Evolutionary conservation across 495 filamentous ascomycete species (phyloP).

Genomic region (Immersiella caudata): DNA sequence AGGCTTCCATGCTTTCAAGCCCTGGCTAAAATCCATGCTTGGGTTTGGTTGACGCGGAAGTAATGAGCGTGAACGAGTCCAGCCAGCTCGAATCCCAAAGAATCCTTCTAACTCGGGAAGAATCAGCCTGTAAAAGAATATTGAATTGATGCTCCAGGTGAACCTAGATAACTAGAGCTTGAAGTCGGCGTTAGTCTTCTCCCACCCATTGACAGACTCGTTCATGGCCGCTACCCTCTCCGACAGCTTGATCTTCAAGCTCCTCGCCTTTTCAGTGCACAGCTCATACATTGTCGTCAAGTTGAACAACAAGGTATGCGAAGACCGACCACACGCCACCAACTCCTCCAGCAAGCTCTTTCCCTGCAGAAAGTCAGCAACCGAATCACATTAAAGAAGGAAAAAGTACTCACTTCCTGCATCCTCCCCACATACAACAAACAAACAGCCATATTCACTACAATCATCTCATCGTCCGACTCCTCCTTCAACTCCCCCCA

Average conservation of each 20-base stretch:
- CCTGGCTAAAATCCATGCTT: too few relatives aligned
- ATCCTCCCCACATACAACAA: constrained; percentile 77
- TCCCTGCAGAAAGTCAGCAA: constrained; percentile 50
- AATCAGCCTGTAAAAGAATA: too few relatives aligned
- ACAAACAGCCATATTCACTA: constrained; percentile 81
- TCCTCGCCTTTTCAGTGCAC: constrained; percentile 72
- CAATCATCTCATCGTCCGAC: constrained; percentile 60
- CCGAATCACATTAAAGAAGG: not conserved
- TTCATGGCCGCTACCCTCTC: constrained; percentile 64
- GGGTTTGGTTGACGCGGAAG: too few relatives aligned
- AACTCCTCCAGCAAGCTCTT: constrained; percentile 64
- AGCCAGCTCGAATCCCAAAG: too few relatives aligned
- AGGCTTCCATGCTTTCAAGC: too few relatives aligned
- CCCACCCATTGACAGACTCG: constrained; percentile 57
- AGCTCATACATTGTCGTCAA: constrained; percentile 90
- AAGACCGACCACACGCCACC: constrained; percentile 61
- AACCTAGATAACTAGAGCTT: constrained; percentile 53
- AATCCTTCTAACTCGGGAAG: too few relatives aligned
- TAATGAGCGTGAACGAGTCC: too few relatives aligned
- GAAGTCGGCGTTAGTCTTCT: constrained; percentile 73
- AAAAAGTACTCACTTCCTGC: constrained; percentile 60
- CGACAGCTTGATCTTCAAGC: constrained; percentile 68
- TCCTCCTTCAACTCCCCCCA: constrained; percentile 62
- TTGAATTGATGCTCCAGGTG: too few relatives aligned
- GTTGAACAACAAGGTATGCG: constrained; percentile 83